Evolutionary conservation across 176 grass and related monocot species (phyloP).

Genomic region (Echinochloa phyllopogon): DNA sequence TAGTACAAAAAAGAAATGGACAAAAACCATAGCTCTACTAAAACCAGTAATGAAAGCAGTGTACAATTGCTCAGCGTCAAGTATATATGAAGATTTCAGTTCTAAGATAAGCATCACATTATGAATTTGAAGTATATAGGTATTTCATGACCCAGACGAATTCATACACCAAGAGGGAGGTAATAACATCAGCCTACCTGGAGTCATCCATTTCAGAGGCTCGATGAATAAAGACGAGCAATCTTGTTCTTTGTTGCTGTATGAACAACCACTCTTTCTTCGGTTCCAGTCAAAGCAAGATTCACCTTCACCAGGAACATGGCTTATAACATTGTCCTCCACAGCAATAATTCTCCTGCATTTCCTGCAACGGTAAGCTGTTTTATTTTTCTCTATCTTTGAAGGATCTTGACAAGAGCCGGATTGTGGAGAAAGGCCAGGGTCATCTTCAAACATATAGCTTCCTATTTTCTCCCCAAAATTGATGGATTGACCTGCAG

Average conservation of each 20-base stretch:
- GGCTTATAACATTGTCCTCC: conserved; percentile 78
- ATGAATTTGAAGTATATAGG: background rate
- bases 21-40: background rate
- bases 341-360: conserved; percentile 80
- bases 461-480: conserved; percentile 71
- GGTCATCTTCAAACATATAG: conserved; percentile 78
- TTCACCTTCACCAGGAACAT: conserved; percentile 72
- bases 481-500: conserved; percentile 72
- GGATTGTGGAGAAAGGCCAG: conserved; percentile 53
- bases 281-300: conserved; percentile 81
- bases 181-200: conserved; percentile 54
- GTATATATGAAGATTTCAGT: background rate
- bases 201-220: conserved; percentile 97
- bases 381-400: conserved; percentile 40
- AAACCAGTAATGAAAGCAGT: background rate
- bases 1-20: background rate
- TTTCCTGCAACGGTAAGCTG: conserved; percentile 86
- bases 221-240: conserved; percentile 90
- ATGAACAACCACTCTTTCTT: conserved; percentile 46
- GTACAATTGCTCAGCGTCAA: background rate
- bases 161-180: background rate
- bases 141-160: background rate
- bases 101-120: too few species aligned
- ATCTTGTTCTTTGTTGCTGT: conserved; percentile 63
- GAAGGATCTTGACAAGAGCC: conserved; percentile 35